Evolutionary conservation across 1,139 yeast species (phyloP).

Genomic region (Protomyces gravidus): DNA sequence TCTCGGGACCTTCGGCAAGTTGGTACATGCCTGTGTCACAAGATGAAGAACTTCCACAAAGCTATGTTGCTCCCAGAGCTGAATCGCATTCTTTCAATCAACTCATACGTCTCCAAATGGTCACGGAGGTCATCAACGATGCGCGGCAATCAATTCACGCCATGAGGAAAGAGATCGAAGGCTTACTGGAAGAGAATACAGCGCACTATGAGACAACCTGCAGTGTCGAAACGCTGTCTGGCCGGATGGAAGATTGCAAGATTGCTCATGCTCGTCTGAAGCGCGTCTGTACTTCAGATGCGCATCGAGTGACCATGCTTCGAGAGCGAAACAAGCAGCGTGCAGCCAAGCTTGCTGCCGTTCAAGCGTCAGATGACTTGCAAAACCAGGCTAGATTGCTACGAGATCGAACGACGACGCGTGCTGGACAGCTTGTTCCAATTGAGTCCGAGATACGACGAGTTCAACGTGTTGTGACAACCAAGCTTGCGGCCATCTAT

Average conservation of each 20-base stretch:
- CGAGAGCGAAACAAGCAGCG: constrained; percentile 5
- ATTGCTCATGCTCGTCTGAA: background rate
- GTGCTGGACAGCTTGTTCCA: background rate
- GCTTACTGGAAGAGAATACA: background rate
- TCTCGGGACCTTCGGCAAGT: constrained; percentile 1
- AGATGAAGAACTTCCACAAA: background rate
- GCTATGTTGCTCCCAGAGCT: constrained; percentile 1
- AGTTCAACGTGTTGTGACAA: constrained; percentile 7
- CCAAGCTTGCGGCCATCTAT: constrained; percentile 8
- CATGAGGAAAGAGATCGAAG: background rate
- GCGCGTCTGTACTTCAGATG: background rate
- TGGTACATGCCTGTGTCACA: constrained; percentile 1
- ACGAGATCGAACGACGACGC: background rate
- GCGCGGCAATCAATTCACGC: constrained; percentile 3
- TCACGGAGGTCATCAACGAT: constrained; percentile 23
- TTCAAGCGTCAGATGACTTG: background rate
- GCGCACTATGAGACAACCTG: background rate
- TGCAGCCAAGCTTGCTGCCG: background rate
- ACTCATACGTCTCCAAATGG: constrained; percentile 11
- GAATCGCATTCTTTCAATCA: constrained; percentile 7
- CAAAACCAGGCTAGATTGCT: background rate
- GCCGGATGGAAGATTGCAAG: background rate
- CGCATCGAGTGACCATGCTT: background rate
- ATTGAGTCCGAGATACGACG: constrained; percentile 17
- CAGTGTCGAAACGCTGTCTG: background rate